Percentiles rank a stretch among this genome's conserved stretches.
Evolutionary conservation across 179 eudicot species (phyloP).

Genomic region (Pouteria campechiana): DNA sequence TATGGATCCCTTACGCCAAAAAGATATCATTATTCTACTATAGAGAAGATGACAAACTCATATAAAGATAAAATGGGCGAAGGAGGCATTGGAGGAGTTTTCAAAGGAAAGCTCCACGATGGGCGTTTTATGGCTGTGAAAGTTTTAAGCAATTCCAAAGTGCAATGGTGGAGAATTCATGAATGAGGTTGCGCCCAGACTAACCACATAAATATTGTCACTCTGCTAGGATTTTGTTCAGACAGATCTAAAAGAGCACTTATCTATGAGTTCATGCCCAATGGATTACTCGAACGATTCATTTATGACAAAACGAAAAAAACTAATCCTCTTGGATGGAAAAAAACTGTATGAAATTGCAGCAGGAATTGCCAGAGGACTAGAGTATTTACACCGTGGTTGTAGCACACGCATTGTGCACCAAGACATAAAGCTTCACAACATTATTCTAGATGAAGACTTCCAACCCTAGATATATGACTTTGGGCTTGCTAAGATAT

Average conservation of each 20-base stretch:
- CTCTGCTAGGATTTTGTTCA: constrained; percentile 5
- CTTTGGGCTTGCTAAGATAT: no score
- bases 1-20: constrained; percentile 2
- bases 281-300: constrained; percentile 10
- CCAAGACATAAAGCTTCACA: neutral
- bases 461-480: neutral
- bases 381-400: neutral
- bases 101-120: constrained; percentile 4
- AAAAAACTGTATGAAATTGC: neutral
- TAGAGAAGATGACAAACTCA: neutral
- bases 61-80: neutral
- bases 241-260: constrained; percentile 9
- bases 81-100: constrained; percentile 3
- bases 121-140: constrained; percentile 1
- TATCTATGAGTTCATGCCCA: constrained; percentile 9
- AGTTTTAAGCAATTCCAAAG: neutral
- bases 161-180: constrained; percentile 1
- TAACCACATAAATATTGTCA: constrained; percentile 6
- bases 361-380: neutral
- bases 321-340: neutral
- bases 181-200: constrained; percentile 1
- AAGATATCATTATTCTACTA: neutral
- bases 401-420: neutral
- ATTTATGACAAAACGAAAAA: neutral
- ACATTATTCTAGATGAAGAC: neutral